Evolutionary conservation across 2,329 filamentous ascomycete genomes (phyloP), one percentile per base, ranked within the genome.

Genomic region (Ophiocordyceps camponoti-saundersi): DNA sequence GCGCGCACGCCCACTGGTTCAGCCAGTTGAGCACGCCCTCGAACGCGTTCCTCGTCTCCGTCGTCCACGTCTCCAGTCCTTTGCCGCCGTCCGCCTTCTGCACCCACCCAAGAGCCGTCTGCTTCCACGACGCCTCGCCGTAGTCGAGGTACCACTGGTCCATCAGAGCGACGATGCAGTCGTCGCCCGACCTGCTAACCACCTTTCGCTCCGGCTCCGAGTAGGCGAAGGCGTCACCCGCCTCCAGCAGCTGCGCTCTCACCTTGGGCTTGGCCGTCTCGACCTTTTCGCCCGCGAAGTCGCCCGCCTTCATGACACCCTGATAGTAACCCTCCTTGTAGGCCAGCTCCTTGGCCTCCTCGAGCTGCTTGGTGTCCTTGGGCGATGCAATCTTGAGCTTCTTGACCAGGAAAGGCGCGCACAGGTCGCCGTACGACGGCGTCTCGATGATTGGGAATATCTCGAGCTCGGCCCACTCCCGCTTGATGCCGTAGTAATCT

Each of bases 101-200:
- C 44, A 94, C 79, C 60, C 84, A 81, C 53, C 81, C 73, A 47
- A 89, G 70, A 15, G 84, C 86, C 42, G 75, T 71, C 51, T 84
- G 68, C 59, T 85, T 85, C 92, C 92, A 96, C 45, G 81, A 75
- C 42, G 86, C 85, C 65, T 89, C 85, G 51, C 92, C 92, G 59
- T 98, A 98, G 66, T 95, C 90, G 56, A 98, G 71, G 67, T 94
- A 98, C 89, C 92, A 98, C 66, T 98, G 92, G 56, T 95, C 90
- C 59, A 96, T 80, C 53, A 90, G 80, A 29, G 88, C 85, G 49
- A 92, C 90, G 49, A 95, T 88, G 61, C 92, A 96, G 55, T 93
- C 86, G 59, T 96, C 90, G 26, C 82, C 86, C 55, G 85, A 93
- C 64, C 92, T 77, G 59, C 83, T 90, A 50, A 93, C 79, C 53